These are phyloP conservation scores for Penicillium steckii DNA, from an alignment of 495 filamentous ascomycete species.

Conservation along the genomic window DNA sequence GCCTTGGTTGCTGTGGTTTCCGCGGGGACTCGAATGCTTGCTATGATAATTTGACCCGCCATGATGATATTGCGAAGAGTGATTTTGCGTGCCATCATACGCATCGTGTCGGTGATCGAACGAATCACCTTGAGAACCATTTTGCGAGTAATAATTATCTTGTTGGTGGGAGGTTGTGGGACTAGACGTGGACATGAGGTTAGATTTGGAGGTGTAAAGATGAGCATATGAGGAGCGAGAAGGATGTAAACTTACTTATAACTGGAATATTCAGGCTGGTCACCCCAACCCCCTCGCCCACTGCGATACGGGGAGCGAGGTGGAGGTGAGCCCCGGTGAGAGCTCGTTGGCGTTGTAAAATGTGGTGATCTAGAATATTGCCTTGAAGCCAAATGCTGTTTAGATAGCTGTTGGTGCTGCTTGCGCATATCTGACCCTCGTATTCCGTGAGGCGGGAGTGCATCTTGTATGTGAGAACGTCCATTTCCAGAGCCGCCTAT, in stretches of 20 bases:
- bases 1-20: conserved; percentile 50
- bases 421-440: conserved; percentile 32
- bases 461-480: conserved; percentile 26
- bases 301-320: conserved; percentile 62
- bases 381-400: conserved; percentile 41
- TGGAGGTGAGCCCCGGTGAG: conserved; percentile 66
- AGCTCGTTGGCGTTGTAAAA: conserved; percentile 55
- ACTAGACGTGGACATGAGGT: conserved; percentile 10
- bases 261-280: conserved; percentile 53
- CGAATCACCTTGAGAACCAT: conserved; percentile 49
- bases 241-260: conserved; percentile 54
- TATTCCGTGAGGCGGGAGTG: conserved; percentile 36
- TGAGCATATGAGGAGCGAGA: background rate
- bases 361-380: conserved; percentile 59
- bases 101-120: conserved; percentile 46
- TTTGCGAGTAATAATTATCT: conserved; percentile 42
- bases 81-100: conserved; percentile 52
- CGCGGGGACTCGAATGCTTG: conserved; percentile 54
- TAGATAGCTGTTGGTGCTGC: conserved; percentile 29
- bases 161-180: conserved; percentile 54
- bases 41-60: conserved; percentile 50
- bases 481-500: conserved; percentile 20
- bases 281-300: conserved; percentile 56
- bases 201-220: background rate
- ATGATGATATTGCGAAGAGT: conserved; percentile 47